phyloP scores from a whole-genome alignment of 176 grass and related monocot species.

The Tillandsia leiboldiana region DNA sequence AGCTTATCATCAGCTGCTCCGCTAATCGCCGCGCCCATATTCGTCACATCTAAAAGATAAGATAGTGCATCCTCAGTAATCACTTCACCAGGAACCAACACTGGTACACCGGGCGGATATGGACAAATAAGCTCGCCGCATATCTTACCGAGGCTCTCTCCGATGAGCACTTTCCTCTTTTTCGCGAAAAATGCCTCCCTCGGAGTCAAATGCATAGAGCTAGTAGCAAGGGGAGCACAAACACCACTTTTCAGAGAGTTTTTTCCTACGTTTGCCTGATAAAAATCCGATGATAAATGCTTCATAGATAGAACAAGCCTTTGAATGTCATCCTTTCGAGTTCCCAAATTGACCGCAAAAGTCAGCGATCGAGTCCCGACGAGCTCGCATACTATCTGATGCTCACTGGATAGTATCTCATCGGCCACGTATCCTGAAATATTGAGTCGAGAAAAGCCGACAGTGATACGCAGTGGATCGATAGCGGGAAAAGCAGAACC shows the following conservation, averaged over 20 bases:
- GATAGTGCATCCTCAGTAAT: constrained; percentile 46
- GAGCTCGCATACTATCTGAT: constrained; percentile 59
- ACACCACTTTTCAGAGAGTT: constrained; percentile 1
- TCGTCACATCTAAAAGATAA: constrained; percentile 41
- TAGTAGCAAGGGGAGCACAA: constrained; percentile 23
- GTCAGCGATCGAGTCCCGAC: constrained; percentile 53
- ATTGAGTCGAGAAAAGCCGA: constrained; percentile 33
- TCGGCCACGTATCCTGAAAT: constrained; percentile 56
- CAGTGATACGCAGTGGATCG: constrained; percentile 62
- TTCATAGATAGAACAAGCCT: constrained; percentile 46
- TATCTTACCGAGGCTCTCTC: constrained; percentile 61
- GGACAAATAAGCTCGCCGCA: constrained; percentile 81
- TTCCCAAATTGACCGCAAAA: constrained; percentile 74
- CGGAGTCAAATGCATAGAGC: constrained; percentile 42
- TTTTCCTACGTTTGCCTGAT: constrained; percentile 15
- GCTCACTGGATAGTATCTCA: constrained; percentile 34
- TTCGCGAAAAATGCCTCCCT: constrained; percentile 72
- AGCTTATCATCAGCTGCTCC: constrained; percentile 56
- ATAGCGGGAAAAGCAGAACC: constrained; percentile 50
- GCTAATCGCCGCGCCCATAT: constrained; percentile 47
- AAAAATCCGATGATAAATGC: constrained; percentile 44
- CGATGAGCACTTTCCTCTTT: constrained; percentile 42
- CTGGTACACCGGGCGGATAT: constrained; percentile 74
- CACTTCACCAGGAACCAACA: constrained; percentile 70
- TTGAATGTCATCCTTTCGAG: constrained; percentile 37